These are phyloP conservation scores for Acidiella bohemica DNA, from an alignment of 495 filamentous ascomycete genomes.

Conservation along the genomic window DNA sequence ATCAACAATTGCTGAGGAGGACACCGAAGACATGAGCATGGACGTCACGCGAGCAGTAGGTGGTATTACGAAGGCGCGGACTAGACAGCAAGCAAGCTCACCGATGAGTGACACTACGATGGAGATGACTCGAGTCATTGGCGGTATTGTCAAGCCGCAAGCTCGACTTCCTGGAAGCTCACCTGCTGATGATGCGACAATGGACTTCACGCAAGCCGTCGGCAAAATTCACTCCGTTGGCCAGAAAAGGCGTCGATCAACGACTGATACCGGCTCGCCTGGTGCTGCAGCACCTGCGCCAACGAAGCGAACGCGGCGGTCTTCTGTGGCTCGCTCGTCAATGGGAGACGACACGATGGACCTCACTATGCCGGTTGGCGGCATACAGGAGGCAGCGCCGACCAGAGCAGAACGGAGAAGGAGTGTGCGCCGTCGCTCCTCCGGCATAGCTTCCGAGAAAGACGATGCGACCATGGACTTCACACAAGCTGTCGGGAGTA, in stretches of 20 bases:
- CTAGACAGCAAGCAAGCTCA: conserved; percentile 20
- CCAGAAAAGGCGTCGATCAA: conserved; percentile 18
- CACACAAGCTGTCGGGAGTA: conserved; percentile 60
- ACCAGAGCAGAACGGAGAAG: conserved; percentile 17
- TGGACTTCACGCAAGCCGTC: conserved; percentile 31
- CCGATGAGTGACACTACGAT: conserved; percentile 25
- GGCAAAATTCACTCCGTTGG: conserved; percentile 24
- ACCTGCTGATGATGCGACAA: conserved; percentile 21
- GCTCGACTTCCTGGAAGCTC: conserved; percentile 20
- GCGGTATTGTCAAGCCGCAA: conserved; percentile 26
- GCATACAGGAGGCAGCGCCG: conserved; percentile 38
- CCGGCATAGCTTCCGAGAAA: conserved; percentile 22
- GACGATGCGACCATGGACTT: conserved; percentile 67
- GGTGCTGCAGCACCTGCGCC: neutral
- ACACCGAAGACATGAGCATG: conserved; percentile 36
- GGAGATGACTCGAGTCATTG: conserved; percentile 37
- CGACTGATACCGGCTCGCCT: conserved; percentile 16
- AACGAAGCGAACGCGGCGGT: conserved; percentile 14
- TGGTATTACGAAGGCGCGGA: conserved; percentile 24
- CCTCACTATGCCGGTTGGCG: conserved; percentile 68
- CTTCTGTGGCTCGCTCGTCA: conserved; percentile 18
- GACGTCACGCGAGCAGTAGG: conserved; percentile 37
- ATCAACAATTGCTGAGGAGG: conserved; percentile 15
- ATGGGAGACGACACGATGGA: conserved; percentile 40
- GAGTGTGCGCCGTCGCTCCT: conserved; percentile 17